phyloP scores from a whole-genome alignment of 352 stramenopile species.

The Elongisporangium senticosum region DNA sequence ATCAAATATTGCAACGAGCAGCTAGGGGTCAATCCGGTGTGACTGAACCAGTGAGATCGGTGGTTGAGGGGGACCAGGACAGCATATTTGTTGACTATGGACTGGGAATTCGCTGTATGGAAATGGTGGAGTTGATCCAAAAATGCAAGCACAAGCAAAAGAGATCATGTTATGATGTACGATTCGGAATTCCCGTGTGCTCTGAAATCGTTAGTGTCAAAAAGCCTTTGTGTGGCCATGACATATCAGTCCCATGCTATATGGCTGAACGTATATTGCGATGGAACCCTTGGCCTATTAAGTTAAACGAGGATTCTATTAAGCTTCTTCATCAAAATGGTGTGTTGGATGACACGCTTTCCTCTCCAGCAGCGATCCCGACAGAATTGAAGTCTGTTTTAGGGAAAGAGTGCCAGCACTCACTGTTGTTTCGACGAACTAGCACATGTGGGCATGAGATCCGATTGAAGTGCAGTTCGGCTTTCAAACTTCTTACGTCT shows the following conservation, averaged over 20 bases:
- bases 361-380: slow-evolving; percentile 17
- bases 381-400: slow-evolving; percentile 18
- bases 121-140: slow-evolving; percentile 25
- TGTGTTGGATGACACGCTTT: slow-evolving; percentile 33
- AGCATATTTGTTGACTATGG: slow-evolving; percentile 35
- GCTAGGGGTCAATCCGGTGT: slow-evolving; percentile 1
- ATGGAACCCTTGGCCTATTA: slow-evolving; percentile 47
- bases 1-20: slow-evolving; percentile 7
- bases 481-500: slow-evolving; percentile 31
- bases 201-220: slow-evolving; percentile 19
- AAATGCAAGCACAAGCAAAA: slow-evolving; percentile 36
- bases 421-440: slow-evolving; percentile 30
- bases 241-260: slow-evolving; percentile 32
- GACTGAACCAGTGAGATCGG: slow-evolving; percentile 24
- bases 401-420: slow-evolving; percentile 22
- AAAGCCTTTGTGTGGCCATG: slow-evolving; percentile 44
- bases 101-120: slow-evolving; percentile 34
- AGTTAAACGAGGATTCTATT: slow-evolving; percentile 4
- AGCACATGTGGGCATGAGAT: slow-evolving; percentile 51
- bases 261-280: slow-evolving; percentile 14
- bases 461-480: slow-evolving; percentile 43
- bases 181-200: slow-evolving; percentile 23
- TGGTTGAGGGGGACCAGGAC: slow-evolving; percentile 18
- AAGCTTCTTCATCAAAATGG: slow-evolving; percentile 25
- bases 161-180: slow-evolving; percentile 46